Evolutionary conservation across 805 yeast genomes (phyloP).

Genomic region (Maudiozyma bulderi): DNA sequence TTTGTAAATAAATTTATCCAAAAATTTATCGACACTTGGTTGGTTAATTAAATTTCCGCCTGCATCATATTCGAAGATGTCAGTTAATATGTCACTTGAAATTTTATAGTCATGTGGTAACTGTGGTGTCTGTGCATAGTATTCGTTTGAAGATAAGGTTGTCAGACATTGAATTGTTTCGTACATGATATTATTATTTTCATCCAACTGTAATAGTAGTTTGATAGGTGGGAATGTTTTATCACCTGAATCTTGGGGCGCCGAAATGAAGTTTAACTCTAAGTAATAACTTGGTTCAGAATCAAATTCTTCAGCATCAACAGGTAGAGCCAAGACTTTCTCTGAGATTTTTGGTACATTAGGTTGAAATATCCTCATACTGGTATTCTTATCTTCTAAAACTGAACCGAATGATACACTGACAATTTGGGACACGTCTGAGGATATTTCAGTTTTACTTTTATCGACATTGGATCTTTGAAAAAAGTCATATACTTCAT

Average conservation of each 20-base stretch:
- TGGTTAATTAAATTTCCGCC: slow-evolving; percentile 22
- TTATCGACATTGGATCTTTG: neutral
- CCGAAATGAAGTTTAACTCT: slow-evolving; percentile 21
- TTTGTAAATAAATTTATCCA: slow-evolving; percentile 14
- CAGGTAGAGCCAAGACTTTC: slow-evolving; percentile 17
- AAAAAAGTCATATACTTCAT: slow-evolving; percentile 12
- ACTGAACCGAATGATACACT: slow-evolving; percentile 24
- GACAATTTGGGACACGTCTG: slow-evolving; percentile 7
- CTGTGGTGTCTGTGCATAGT: slow-evolving; percentile 20
- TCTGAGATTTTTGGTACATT: slow-evolving; percentile 16
- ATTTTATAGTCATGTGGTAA: slow-evolving; percentile 19
- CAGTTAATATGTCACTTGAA: slow-evolving; percentile 2
- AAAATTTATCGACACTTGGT: slow-evolving; percentile 36
- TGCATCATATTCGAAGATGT: neutral
- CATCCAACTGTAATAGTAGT: slow-evolving; percentile 26
- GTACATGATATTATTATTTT: slow-evolving; percentile 15
- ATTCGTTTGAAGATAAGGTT: slow-evolving; percentile 12
- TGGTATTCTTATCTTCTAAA: slow-evolving; percentile 2
- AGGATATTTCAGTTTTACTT: neutral
- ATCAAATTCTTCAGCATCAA: slow-evolving; percentile 8
- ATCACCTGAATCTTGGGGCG: neutral
- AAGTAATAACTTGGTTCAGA: slow-evolving; percentile 24
- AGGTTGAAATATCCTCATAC: slow-evolving; percentile 16
- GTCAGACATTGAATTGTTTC: slow-evolving; percentile 18
- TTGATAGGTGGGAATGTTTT: slow-evolving; percentile 12